phyloP scores from a whole-genome alignment of 345 rosid species.

The Iberis pinnata region DNA sequence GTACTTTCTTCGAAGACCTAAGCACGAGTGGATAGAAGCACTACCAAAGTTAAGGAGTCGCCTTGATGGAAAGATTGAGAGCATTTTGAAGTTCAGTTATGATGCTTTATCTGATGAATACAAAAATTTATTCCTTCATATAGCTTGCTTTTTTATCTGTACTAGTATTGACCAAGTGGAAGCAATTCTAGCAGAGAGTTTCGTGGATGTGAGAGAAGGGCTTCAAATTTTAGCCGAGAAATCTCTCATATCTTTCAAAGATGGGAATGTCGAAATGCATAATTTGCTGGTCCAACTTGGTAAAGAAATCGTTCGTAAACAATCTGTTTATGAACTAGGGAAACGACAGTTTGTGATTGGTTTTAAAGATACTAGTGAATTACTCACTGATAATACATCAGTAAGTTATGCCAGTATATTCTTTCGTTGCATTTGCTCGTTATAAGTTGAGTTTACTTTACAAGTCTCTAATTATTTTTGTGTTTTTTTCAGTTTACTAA shows the following conservation, averaged over 20 bases:
- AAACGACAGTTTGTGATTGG: not conserved
- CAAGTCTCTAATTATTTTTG: not conserved
- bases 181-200: not conserved
- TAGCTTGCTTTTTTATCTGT: too few relatives aligned
- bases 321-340: not conserved
- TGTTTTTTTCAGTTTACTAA: not conserved
- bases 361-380: not conserved
- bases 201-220: not conserved
- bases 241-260: not conserved
- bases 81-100: too few relatives aligned
- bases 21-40: constrained; percentile 4
- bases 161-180: not conserved
- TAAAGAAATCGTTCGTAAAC: not conserved
- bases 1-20: not conserved
- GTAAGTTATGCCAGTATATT: not conserved
- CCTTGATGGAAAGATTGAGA: too few relatives aligned
- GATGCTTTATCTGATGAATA: too few relatives aligned
- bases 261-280: not conserved
- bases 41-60: too few relatives aligned
- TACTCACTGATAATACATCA: not conserved
- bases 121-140: too few relatives aligned
- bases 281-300: not conserved
- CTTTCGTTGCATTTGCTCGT: too few relatives aligned
- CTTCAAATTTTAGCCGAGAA: constrained; percentile 2
- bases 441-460: too few relatives aligned